phyloP scores from a whole-genome alignment of 2,329 filamentous ascomycete species.

The Diaporthe citriasiana region DNA sequence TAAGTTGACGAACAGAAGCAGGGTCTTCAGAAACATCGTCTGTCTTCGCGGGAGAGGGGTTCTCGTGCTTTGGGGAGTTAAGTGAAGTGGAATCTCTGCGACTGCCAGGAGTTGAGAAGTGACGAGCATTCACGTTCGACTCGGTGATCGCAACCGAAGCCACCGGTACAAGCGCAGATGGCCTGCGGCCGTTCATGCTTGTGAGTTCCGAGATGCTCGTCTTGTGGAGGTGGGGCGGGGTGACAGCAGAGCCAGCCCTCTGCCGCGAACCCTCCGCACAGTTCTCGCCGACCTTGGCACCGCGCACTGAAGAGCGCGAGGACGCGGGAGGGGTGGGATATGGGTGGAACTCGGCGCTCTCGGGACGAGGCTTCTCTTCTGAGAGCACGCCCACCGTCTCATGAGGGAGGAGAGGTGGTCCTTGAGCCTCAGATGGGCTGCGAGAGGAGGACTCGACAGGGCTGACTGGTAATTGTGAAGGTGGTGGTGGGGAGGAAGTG shows the following conservation, averaged over 20 bases:
- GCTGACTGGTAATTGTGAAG: constrained; percentile 45
- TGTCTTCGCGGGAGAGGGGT: constrained; percentile 54
- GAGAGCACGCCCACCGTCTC: constrained; percentile 53
- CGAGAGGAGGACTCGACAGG: constrained; percentile 45
- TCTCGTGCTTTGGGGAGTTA: constrained; percentile 63
- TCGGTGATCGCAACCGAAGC: constrained; percentile 73
- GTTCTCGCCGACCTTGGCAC: constrained; percentile 57
- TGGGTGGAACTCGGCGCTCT: constrained; percentile 54
- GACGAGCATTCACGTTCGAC: constrained; percentile 73
- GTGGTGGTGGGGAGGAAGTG: constrained; percentile 43
- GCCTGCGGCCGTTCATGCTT: constrained; percentile 58
- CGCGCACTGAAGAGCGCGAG: constrained; percentile 60
- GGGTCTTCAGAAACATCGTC: constrained; percentile 64
- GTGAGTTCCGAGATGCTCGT: constrained; percentile 61
- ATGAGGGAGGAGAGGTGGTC: constrained; percentile 55
- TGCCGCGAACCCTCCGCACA: constrained; percentile 54
- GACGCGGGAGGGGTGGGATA: constrained; percentile 73
- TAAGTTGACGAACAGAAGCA: constrained; percentile 77
- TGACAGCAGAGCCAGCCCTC: constrained; percentile 52
- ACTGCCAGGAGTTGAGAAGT: constrained; percentile 77
- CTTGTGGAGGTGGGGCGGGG: constrained; percentile 56
- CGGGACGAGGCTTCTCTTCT: constrained; percentile 50
- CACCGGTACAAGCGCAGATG: constrained; percentile 69
- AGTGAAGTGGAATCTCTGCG: constrained; percentile 65
- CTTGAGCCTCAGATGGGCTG: constrained; percentile 45